Evolutionary conservation across 805 yeast genomes (phyloP).

Genomic region (Metschnikowia chrysomelidarum): DNA sequence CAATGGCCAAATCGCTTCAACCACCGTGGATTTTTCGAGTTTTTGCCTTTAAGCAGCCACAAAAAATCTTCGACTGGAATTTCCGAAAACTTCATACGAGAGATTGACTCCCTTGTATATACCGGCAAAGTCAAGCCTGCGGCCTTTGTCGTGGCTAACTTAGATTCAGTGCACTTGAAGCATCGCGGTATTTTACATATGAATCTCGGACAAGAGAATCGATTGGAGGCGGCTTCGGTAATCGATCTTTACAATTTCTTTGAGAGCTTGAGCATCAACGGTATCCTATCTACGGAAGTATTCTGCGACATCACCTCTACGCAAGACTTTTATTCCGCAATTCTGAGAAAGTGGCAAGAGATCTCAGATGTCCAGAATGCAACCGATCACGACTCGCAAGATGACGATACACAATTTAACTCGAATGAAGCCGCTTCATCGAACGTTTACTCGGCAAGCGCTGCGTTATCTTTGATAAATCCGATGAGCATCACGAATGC

Average conservation of each 20-base stretch:
- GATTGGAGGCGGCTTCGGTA: slow-evolving; percentile 16
- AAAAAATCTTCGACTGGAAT: slow-evolving; percentile 31
- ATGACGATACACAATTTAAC: slow-evolving; percentile 10
- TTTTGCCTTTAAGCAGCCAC: slow-evolving; percentile 23
- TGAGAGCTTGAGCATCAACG: slow-evolving; percentile 31
- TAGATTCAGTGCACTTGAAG: slow-evolving; percentile 27
- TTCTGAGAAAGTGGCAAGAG: slow-evolving; percentile 9
- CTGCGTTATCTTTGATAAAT: slow-evolving; percentile 30
- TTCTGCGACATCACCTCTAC: slow-evolving; percentile 4
- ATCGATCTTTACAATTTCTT: slow-evolving; percentile 30
- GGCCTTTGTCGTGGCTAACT: slow-evolving; percentile 30
- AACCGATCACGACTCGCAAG: neutral
- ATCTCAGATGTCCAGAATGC: slow-evolving; percentile 1
- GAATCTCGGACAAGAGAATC: slow-evolving; percentile 7
- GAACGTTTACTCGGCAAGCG: slow-evolving; percentile 16
- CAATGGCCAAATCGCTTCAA: slow-evolving; percentile 38
- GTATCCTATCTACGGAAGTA: slow-evolving; percentile 8
- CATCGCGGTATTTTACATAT: slow-evolving; percentile 32
- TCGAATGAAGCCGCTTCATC: neutral
- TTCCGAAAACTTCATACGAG: slow-evolving; percentile 13
- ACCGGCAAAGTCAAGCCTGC: slow-evolving; percentile 13
- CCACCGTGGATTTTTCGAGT: slow-evolving; percentile 36
- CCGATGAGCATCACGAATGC: slow-evolving; percentile 36
- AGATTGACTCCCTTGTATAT: slow-evolving; percentile 21
- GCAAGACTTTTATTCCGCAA: slow-evolving; percentile 2